phyloP scores from a whole-genome alignment of 139 green algal species.

The Picochlorum sp. region DNA sequence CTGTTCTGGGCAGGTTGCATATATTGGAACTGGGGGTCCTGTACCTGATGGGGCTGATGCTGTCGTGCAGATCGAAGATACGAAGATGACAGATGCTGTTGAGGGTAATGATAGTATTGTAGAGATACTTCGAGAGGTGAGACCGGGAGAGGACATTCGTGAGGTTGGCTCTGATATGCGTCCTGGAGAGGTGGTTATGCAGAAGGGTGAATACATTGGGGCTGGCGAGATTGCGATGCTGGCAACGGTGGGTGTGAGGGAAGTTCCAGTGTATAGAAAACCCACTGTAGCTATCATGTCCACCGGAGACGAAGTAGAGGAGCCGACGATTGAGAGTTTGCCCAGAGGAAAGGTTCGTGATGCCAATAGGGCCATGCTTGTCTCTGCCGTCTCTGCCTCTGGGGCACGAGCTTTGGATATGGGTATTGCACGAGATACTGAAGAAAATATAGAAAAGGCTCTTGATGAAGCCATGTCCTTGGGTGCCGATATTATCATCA shows the following conservation, averaged over 20 bases:
- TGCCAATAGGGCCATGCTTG: conserved; percentile 82
- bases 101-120: conserved; percentile 22
- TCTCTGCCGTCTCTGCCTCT: conserved; percentile 53
- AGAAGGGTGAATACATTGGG: conserved; percentile 54
- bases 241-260: conserved; percentile 67
- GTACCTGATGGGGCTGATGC: conserved; percentile 42
- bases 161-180: conserved; percentile 71
- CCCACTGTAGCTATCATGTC: conserved; percentile 79
- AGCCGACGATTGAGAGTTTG: conserved; percentile 36
- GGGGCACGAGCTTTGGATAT: conserved; percentile 54
- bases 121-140: conserved; percentile 46
- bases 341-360: conserved; percentile 78
- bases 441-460: conserved; percentile 43
- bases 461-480: conserved; percentile 52
- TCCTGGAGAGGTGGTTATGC: conserved; percentile 56
- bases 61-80: conserved; percentile 66
- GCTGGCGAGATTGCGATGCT: conserved; percentile 83
- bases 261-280: conserved; percentile 31
- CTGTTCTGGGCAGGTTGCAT: conserved; percentile 59
- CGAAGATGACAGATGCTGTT: conserved; percentile 33
- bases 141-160: conserved; percentile 52
- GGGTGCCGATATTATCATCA: conserved; percentile 75
- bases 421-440: conserved; percentile 61
- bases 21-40: conserved; percentile 79
- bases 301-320: conserved; percentile 71